Percentiles rank a stretch among this genome's conserved stretches.
Conservation (phyloP, 768 basidiomycete genomes). For the Boletus pseudo-olivaceus region DNA sequence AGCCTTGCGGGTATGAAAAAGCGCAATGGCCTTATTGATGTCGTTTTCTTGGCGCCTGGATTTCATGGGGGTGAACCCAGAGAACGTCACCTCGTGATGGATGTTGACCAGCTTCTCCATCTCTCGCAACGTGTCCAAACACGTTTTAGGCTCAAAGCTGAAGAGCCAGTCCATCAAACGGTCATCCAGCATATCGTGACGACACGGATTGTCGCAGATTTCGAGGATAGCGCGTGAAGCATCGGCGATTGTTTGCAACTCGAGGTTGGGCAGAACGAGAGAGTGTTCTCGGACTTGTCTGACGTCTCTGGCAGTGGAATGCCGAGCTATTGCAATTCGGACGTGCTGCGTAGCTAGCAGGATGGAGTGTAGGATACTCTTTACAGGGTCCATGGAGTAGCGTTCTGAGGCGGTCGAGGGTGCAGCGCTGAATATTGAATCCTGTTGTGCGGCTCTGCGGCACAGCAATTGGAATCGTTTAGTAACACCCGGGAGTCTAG, state of each 20-base stretch:
- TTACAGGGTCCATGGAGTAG: conserved; percentile 7
- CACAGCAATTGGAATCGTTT: no score
- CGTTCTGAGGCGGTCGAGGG: no score
- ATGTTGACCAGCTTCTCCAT: neutral
- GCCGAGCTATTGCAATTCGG: neutral
- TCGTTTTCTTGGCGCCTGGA: neutral
- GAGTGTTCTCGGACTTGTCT: conserved; percentile 4
- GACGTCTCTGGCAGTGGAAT: neutral
- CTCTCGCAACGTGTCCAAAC: neutral
- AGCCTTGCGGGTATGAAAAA: neutral
- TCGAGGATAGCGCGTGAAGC: conserved; percentile 5
- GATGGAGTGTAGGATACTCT: neutral
- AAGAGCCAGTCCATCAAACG: conserved; percentile 7
- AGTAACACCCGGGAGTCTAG: no score
- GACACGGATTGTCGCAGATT: neutral
- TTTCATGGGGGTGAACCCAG: neutral
- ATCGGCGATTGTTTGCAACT: conserved; percentile 6
- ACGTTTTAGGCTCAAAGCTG: neutral
- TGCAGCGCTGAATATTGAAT: no score
- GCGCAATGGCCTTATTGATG: neutral
- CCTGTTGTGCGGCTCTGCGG: no score
- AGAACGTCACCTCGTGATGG: neutral
- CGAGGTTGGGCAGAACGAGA: conserved; percentile 1
- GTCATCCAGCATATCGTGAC: conserved; percentile 2
- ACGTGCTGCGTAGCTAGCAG: neutral